Conservation (phyloP, 2,329 filamentous ascomycete species). For the Pseudocercospora cruenta region DNA sequence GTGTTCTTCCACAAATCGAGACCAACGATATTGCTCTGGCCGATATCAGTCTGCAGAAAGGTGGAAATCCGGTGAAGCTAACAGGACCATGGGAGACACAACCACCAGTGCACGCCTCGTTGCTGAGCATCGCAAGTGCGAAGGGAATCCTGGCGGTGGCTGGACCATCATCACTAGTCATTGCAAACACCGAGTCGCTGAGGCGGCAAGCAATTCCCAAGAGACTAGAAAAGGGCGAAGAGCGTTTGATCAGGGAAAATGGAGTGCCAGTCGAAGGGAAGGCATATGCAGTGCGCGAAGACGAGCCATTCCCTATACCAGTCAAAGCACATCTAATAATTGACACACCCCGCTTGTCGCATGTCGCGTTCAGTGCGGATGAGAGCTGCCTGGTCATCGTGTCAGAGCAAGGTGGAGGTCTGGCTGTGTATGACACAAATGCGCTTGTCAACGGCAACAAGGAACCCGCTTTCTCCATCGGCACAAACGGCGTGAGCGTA, state of each 20-base stretch:
- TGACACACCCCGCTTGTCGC: slow-evolving; percentile 73
- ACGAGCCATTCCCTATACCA: slow-evolving; percentile 10
- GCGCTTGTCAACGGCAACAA: slow-evolving; percentile 67
- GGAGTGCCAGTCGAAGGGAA: neutral
- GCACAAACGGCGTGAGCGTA: slow-evolving; percentile 74
- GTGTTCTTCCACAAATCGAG: slow-evolving; percentile 62
- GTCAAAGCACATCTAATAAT: slow-evolving; percentile 3
- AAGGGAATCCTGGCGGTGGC: slow-evolving; percentile 85
- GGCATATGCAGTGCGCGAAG: slow-evolving; percentile 8
- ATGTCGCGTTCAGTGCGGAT: slow-evolving; percentile 88
- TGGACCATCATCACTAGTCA: slow-evolving; percentile 75
- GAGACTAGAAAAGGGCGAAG: slow-evolving; percentile 10
- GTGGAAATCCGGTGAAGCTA: slow-evolving; percentile 70
- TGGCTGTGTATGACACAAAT: slow-evolving; percentile 80
- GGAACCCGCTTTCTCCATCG: slow-evolving; percentile 72
- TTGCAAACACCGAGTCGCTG: slow-evolving; percentile 77
- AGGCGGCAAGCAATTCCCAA: slow-evolving; percentile 64
- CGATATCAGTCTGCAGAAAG: slow-evolving; percentile 66
- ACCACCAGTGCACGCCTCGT: slow-evolving; percentile 76
- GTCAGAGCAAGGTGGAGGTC: slow-evolving; percentile 76
- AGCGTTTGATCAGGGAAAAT: neutral
- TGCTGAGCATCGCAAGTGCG: slow-evolving; percentile 79
- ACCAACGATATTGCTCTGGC: slow-evolving; percentile 82
- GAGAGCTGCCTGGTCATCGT: slow-evolving; percentile 83
- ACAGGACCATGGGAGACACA: slow-evolving; percentile 74